Conservation (phyloP, 345 rosid genomes). For the Bruguiera sexangula region DNA sequence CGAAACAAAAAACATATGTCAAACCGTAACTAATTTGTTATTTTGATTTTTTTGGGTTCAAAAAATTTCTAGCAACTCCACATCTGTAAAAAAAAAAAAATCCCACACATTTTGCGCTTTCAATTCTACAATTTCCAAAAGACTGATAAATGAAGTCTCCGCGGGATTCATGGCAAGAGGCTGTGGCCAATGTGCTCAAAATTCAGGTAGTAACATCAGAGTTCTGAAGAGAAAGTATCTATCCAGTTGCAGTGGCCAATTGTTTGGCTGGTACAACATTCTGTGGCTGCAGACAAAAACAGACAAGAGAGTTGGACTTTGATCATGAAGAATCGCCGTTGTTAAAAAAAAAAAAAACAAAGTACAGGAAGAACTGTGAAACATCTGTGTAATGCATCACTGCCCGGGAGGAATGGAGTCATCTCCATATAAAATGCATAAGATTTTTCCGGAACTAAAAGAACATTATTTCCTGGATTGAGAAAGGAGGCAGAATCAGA, state of each 20-base stretch:
- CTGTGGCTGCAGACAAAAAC: slow-evolving; percentile 41
- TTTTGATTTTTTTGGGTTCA: too few relatives aligned
- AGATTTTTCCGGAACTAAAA: not conserved
- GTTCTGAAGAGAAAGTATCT: slow-evolving; percentile 9
- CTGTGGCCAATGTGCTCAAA: not conserved
- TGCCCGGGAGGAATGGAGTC: not conserved
- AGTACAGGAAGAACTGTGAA: not conserved
- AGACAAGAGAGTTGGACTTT: not conserved
- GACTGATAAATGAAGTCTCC: not conserved
- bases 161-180: not conserved
- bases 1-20: too few relatives aligned
- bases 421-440: not conserved
- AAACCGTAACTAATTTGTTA: too few relatives aligned
- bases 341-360: not conserved
- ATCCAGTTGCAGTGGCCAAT: slow-evolving; percentile 33
- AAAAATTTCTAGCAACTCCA: too few relatives aligned
- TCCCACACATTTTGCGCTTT: not conserved
- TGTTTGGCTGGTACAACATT: slow-evolving; percentile 36
- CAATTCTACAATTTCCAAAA: not conserved
- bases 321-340: not conserved
- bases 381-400: not conserved
- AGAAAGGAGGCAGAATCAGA: not conserved
- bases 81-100: too few relatives aligned
- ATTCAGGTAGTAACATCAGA: not conserved
- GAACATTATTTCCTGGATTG: too few relatives aligned